Evolutionary conservation across 2,329 filamentous ascomycete species (phyloP).

Genomic region (Fusarium zealandicum): DNA sequence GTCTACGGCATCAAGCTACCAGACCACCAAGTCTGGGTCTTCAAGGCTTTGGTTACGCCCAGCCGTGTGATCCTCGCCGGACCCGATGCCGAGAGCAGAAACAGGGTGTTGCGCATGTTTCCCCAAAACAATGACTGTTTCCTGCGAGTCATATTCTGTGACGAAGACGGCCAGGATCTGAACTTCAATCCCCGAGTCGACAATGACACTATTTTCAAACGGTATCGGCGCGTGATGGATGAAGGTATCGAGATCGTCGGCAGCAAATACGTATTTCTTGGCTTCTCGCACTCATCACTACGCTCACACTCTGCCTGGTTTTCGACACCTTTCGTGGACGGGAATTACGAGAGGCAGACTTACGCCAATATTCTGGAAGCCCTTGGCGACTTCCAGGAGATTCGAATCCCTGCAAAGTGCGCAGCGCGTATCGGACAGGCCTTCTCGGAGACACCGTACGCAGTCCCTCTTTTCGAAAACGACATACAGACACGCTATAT

Average conservation of each 20-base stretch:
- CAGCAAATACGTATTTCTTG: conserved; percentile 70
- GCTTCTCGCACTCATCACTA: conserved; percentile 82
- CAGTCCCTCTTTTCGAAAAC: conserved; percentile 57
- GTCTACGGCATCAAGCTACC: conserved; percentile 41
- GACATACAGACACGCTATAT: conserved; percentile 49
- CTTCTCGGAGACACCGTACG: conserved; percentile 76
- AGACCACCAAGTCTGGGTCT: conserved; percentile 57
- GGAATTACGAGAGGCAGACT: conserved; percentile 43
- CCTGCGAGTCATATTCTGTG: conserved; percentile 73
- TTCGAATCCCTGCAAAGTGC: conserved; percentile 61
- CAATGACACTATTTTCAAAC: conserved; percentile 58
- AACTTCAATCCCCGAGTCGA: conserved; percentile 60
- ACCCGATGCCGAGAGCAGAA: conserved; percentile 71
- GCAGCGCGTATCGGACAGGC: conserved; percentile 70
- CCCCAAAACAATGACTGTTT: conserved; percentile 67
- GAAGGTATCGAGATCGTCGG: conserved; percentile 70
- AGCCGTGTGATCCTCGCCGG: conserved; percentile 64
- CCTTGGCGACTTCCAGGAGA: conserved; percentile 60
- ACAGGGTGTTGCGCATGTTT: conserved; percentile 74
- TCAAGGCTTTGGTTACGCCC: conserved; percentile 67
- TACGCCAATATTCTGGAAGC: conserved; percentile 54
- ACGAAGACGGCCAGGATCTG: conserved; percentile 74
- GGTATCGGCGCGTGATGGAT: conserved; percentile 67
- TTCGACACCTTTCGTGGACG: conserved; percentile 55
- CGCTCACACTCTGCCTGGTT: conserved; percentile 75